These are phyloP conservation scores for Rhizophora mangle DNA, from an alignment of 345 rosid species.

Conservation along the genomic window DNA sequence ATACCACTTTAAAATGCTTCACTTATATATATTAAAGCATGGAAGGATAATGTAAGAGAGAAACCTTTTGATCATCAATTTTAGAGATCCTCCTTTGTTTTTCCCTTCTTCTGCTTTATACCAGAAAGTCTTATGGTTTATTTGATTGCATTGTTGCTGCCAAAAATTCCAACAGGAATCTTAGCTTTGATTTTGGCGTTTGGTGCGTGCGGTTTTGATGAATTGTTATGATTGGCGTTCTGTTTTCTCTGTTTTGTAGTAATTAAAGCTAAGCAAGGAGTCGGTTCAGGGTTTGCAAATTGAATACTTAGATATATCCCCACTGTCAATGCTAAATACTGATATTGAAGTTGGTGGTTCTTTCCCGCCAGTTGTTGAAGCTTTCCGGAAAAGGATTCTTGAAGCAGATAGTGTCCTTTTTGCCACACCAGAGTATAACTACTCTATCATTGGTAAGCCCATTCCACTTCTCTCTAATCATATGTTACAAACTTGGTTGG, in stretches of 20 bases:
- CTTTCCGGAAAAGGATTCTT: slow-evolving; percentile 53
- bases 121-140: too few species aligned
- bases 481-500: too few species aligned
- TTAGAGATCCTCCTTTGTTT: too few species aligned
- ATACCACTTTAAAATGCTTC: too few species aligned
- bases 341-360: slow-evolving; percentile 37
- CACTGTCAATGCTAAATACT: slow-evolving; percentile 19
- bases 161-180: too few species aligned
- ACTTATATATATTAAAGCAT: too few species aligned
- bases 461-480: not conserved
- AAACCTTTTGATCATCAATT: too few species aligned
- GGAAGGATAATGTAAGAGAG: too few species aligned
- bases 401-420: slow-evolving; percentile 56
- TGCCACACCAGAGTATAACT: slow-evolving; percentile 78
- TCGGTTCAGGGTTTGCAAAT: slow-evolving; percentile 18
- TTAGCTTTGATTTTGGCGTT: not conserved
- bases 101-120: too few species aligned
- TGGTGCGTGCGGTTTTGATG: not conserved
- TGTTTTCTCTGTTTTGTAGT: slow-evolving; percentile 18
- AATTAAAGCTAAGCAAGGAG: slow-evolving; percentile 12
- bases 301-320: slow-evolving; percentile 17
- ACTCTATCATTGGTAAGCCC: slow-evolving; percentile 50
- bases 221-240: not conserved
- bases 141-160: too few species aligned
- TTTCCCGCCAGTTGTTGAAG: slow-evolving; percentile 57